Base-by-base conservation (phyloP, 345 rosid species). In the Camelina neglecta region DNA sequence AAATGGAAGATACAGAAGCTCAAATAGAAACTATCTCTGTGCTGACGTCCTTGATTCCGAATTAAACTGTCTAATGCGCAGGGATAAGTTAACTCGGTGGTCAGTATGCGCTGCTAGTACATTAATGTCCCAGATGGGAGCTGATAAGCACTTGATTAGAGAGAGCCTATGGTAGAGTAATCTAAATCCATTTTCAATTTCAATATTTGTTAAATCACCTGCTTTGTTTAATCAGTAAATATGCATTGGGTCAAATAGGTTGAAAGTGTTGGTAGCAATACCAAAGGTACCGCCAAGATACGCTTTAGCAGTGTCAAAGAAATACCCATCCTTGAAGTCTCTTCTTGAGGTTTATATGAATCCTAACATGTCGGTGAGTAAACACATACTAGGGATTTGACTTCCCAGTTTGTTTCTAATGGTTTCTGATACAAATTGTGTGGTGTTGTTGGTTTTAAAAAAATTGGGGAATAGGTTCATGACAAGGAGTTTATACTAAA, bases 241-340 rank as follows among this genome's bases (percentile, higher is more conserved):
- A n/a, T 73, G 21, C 48, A 13, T 54, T 7, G 9, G 12, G 10
- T 62, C 1, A 49, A 49, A 73, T 83, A 95, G 99, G 97, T 81
- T 90, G 69, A 95, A 90, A 83, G 96, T 91, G 11, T 84, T 92
- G 81, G 87, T 92, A 68, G 83, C 96, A 35, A 89, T 95, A 49
- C 99, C 99, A 53, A 95, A 95, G 86, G 97, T 94, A 62, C 98
- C 92, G 79, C 95, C 98, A 60, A 84, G 93, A 72, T 86, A 83
- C 71, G 97, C 96, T 4, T 36, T 90, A 71, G 92, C 98, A 33
- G 87, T 92, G 76, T 81, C 86, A 90, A 90, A 86, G 80, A 86
- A 84, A 84, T 92, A 94, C 72, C 97, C 97, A 16, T 84, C 97
- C 35, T 86, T 92, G 96, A 92, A 85, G 83, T 88, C 99, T 38